Evolutionary conservation across 2,329 filamentous ascomycete species (phyloP).

Genomic region (Rhinocladiella similis): DNA sequence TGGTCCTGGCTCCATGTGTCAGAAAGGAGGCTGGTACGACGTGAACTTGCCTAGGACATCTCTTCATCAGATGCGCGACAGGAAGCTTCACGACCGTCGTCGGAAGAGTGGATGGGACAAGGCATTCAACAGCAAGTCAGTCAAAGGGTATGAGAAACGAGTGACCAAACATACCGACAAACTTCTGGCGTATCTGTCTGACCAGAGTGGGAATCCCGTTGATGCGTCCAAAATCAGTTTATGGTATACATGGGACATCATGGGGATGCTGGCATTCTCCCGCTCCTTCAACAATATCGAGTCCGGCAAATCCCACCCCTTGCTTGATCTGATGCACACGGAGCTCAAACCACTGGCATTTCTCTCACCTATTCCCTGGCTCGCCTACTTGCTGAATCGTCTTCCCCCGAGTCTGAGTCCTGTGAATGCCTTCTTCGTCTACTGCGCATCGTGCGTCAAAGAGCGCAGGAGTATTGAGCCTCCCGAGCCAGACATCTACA

Average conservation of each 20-base stretch:
- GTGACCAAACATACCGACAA: too few relatives aligned
- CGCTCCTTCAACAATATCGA: slow-evolving; percentile 35
- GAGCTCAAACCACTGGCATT: slow-evolving; percentile 28
- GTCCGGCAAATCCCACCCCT: slow-evolving; percentile 35
- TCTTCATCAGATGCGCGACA: slow-evolving; percentile 42
- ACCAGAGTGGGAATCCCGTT: too few relatives aligned
- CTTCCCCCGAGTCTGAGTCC: slow-evolving; percentile 35
- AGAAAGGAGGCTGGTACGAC: slow-evolving; percentile 46
- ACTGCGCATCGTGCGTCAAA: slow-evolving; percentile 36
- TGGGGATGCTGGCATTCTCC: slow-evolving; percentile 37
- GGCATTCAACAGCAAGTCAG: slow-evolving; percentile 34
- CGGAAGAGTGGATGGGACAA: slow-evolving; percentile 41
- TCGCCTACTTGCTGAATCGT: slow-evolving; percentile 19
- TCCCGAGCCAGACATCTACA: too few relatives aligned
- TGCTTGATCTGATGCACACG: slow-evolving; percentile 39
- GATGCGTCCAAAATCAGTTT: too few relatives aligned
- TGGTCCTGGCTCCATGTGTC: slow-evolving; percentile 39
- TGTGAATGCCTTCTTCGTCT: slow-evolving; percentile 38
- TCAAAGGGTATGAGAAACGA: too few relatives aligned
- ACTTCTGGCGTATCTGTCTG: too few relatives aligned
- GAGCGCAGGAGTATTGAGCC: slow-evolving; percentile 32
- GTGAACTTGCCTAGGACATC: slow-evolving; percentile 35
- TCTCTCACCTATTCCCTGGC: slow-evolving; percentile 23
- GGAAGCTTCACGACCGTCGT: slow-evolving; percentile 39
- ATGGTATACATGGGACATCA: slow-evolving; percentile 28